Percentiles rank a stretch among this genome's conserved stretches.
Evolutionary conservation across 2,329 filamentous ascomycete species (phyloP).

Genomic region (Scolecobasidium constrictum): DNA sequence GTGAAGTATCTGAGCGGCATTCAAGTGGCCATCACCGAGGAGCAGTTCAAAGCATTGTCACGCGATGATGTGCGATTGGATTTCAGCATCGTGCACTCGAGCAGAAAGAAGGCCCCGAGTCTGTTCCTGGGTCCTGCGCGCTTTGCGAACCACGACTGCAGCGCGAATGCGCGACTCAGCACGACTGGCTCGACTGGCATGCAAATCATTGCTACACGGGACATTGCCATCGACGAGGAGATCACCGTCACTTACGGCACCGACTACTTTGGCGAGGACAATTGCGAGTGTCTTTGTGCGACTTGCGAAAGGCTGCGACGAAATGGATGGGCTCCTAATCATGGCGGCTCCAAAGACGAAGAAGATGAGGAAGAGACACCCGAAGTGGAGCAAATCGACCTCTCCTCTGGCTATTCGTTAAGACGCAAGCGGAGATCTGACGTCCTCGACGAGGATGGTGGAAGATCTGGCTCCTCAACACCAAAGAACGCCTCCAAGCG

Average conservation of each 20-base stretch:
- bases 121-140: constrained; percentile 90
- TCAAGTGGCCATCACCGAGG: constrained; percentile 81
- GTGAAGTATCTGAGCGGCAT: constrained; percentile 89
- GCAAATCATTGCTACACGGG: constrained; percentile 72
- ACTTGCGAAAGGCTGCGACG: constrained; percentile 66
- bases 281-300: constrained; percentile 86
- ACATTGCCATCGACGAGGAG: constrained; percentile 82
- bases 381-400: constrained; percentile 14
- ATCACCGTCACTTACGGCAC: constrained; percentile 95
- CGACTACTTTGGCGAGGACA: constrained; percentile 89
- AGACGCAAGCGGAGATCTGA: background rate
- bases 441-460: background rate
- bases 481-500: background rate
- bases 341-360: constrained; percentile 27
- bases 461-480: background rate
- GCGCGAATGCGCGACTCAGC: constrained; percentile 78
- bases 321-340: constrained; percentile 69
- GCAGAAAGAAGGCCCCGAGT: constrained; percentile 78
- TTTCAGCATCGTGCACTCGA: constrained; percentile 94
- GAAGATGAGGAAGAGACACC: constrained; percentile 15
- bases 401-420: background rate
- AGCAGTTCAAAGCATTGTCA: constrained; percentile 72
- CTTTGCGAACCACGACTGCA: constrained; percentile 95
- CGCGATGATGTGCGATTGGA: constrained; percentile 71
- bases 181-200: constrained; percentile 80